These are phyloP conservation scores for Trifolium subterraneum DNA, from an alignment of 306 rosid genomes.

Conservation along the genomic window DNA sequence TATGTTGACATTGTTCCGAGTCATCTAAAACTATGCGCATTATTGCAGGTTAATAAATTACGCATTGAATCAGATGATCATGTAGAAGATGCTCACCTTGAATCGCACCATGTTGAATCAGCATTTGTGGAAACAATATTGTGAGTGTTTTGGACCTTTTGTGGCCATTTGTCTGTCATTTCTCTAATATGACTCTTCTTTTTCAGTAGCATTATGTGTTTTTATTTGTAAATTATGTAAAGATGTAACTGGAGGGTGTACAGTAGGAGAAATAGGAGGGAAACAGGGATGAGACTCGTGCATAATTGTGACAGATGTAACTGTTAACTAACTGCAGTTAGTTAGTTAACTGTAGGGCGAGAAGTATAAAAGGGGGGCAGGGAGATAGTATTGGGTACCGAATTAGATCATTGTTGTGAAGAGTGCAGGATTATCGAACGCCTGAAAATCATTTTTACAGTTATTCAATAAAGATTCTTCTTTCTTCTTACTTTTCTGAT, in stretches of 20 bases:
- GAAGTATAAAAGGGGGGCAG: neutral
- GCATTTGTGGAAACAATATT: constrained; percentile 92
- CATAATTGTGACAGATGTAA: neutral
- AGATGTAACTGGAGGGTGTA: constrained; percentile 11
- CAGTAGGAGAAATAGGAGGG: constrained; percentile 2
- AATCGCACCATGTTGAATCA: constrained; percentile 81
- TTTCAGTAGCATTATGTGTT: constrained; percentile 11
- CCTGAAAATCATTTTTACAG: neutral
- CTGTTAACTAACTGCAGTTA: constrained; percentile 3
- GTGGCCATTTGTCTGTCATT: constrained; percentile 22
- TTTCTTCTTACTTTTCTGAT: constrained; percentile 16
- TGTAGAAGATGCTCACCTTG: constrained; percentile 64
- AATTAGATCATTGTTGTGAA: constrained; percentile 1
- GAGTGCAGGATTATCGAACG: neutral
- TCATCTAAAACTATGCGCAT: constrained; percentile 37
- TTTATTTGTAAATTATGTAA: constrained; percentile 8
- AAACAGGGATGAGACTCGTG: neutral
- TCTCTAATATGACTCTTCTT: neutral
- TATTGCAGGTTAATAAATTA: constrained; percentile 75
- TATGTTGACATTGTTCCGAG: constrained; percentile 28
- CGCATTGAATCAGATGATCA: constrained; percentile 68
- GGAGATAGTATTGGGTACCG: neutral
- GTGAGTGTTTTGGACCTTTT: constrained; percentile 57
- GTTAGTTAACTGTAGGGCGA: constrained; percentile 2
- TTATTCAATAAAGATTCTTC: neutral